These are phyloP conservation scores for Cladosporium colombiae DNA, from an alignment of 2,329 filamentous ascomycete genomes.

Conservation along the genomic window DNA sequence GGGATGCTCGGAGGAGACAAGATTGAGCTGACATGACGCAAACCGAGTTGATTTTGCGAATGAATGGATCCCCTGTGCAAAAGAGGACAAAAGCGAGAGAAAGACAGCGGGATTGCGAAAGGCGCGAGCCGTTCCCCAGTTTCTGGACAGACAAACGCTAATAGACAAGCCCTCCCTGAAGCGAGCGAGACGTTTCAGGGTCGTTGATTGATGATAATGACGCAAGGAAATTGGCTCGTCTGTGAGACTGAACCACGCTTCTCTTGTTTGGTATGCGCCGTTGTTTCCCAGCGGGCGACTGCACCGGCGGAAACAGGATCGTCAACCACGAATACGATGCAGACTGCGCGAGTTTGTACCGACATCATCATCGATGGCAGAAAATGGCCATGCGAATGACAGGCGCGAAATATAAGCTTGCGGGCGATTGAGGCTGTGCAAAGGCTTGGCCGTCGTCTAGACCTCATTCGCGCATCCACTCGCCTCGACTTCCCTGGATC, in stretches of 20 bases:
- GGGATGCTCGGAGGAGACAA: not conserved
- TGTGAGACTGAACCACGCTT: not conserved
- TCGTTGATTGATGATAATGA: not conserved
- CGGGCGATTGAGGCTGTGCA: slow-evolving; percentile 11
- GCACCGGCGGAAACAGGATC: not conserved
- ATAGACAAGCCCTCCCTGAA: not conserved
- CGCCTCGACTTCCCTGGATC: not conserved
- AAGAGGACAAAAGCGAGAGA: not conserved
- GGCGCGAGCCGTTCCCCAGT: slow-evolving; percentile 3
- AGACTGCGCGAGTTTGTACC: not conserved
- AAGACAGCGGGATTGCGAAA: not conserved
- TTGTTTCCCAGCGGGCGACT: not conserved
- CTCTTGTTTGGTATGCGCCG: not conserved
- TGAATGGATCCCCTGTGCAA: not conserved
- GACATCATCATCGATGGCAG: not conserved
- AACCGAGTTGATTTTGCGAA: not conserved
- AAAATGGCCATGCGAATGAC: not conserved
- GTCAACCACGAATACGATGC: not conserved
- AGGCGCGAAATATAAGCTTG: slow-evolving; percentile 10
- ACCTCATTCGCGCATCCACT: slow-evolving; percentile 6
- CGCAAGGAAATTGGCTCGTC: not conserved
- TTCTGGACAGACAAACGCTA: not conserved
- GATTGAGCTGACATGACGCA: not conserved
- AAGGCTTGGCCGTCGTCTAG: slow-evolving; percentile 6
- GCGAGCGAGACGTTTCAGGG: slow-evolving; percentile 1